These are phyloP conservation scores for Pythium rishiriense DNA, from an alignment of 352 stramenopile genomes.

Conservation along the genomic window DNA sequence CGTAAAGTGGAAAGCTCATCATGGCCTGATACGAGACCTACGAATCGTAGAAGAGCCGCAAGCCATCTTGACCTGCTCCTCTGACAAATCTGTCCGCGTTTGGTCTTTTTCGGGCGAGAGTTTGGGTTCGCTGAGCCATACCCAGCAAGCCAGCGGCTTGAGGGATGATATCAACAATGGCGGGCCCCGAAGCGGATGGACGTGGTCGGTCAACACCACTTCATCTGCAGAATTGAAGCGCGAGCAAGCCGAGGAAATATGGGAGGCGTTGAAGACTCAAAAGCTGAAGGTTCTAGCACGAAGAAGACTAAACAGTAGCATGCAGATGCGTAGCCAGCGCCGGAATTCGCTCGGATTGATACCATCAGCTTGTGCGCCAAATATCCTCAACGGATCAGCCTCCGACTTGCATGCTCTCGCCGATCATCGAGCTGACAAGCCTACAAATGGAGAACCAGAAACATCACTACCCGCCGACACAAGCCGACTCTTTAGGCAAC, in stretches of 20 bases:
- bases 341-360: conserved; percentile 4
- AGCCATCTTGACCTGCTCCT: conserved; percentile 60
- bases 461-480: conserved; percentile 22
- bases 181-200: conserved; percentile 27
- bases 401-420: too few species aligned
- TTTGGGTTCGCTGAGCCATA: conserved; percentile 37
- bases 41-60: conserved; percentile 61
- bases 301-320: conserved; percentile 29
- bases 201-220: conserved; percentile 50
- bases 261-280: conserved; percentile 49
- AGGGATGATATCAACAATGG: conserved; percentile 3
- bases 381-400: neutral
- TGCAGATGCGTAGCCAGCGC: conserved; percentile 21
- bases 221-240: conserved; percentile 39
- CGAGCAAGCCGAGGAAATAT: conserved; percentile 55
- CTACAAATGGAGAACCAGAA: neutral
- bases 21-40: conserved; percentile 46
- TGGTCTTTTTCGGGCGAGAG: conserved; percentile 54
- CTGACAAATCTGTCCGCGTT: conserved; percentile 58
- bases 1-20: conserved; percentile 55
- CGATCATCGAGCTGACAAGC: neutral
- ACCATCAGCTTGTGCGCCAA: neutral
- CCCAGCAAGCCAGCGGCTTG: neutral
- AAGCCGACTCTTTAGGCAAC: conserved; percentile 60
- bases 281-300: conserved; percentile 40